Percentiles rank a stretch among this genome's conserved stretches.
Evolutionary conservation across 306 rosid genomes (phyloP).

Genomic region (Datisca glomerata): DNA sequence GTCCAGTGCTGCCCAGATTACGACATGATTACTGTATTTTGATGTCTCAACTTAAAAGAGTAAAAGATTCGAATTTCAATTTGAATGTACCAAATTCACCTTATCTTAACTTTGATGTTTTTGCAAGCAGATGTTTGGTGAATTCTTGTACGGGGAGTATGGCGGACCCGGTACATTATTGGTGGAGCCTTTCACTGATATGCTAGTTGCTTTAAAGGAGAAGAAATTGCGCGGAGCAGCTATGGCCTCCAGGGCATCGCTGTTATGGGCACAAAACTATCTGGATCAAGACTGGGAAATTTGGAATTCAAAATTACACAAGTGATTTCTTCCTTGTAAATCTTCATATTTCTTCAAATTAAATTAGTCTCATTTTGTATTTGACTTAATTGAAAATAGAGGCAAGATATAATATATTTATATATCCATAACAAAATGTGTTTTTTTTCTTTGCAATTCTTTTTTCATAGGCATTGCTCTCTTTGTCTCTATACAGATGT

Average conservation of each 20-base stretch:
- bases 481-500: conserved; percentile 1
- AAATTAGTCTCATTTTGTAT: too few relatives aligned
- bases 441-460: too few relatives aligned
- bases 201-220: conserved; percentile 32
- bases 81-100: conserved; percentile 14
- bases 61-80: conserved; percentile 13
- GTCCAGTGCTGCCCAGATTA: conserved; percentile 27
- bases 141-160: conserved; percentile 37
- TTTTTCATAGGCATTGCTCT: too few relatives aligned
- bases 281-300: conserved; percentile 41
- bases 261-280: conserved; percentile 54
- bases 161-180: conserved; percentile 49
- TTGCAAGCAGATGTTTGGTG: conserved; percentile 38
- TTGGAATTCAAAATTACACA: conserved; percentile 29
- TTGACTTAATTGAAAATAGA: too few relatives aligned
- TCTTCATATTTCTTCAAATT: background rate
- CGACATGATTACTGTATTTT: conserved; percentile 22
- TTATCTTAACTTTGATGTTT: conserved; percentile 8
- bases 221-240: conserved; percentile 30
- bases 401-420: too few relatives aligned
- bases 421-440: too few relatives aligned
- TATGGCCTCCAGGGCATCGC: conserved; percentile 54
- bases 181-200: conserved; percentile 44
- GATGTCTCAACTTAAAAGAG: conserved; percentile 21
- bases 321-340: conserved; percentile 9